Percentiles rank a stretch among this genome's conserved stretches.
These are phyloP conservation scores for Peronospora belbahrii DNA, from an alignment of 352 stramenopile genomes.

Conservation along the genomic window DNA sequence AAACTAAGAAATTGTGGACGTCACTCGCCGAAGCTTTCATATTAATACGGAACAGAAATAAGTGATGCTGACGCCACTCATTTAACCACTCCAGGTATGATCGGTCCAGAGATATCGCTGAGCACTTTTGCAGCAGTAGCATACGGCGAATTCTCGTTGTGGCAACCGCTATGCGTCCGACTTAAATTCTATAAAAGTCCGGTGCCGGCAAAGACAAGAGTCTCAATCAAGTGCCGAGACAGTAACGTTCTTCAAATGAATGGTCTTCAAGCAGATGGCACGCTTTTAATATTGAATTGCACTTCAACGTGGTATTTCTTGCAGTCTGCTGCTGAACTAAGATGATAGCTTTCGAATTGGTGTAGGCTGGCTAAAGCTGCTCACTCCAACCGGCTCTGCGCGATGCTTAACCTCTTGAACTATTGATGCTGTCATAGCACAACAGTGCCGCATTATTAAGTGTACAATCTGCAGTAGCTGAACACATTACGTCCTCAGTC, in stretches of 20 bases:
- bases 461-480: slow-evolving; percentile 9
- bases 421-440: background rate
- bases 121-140: background rate
- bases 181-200: background rate
- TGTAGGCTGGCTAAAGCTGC: background rate
- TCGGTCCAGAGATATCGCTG: slow-evolving; percentile 6
- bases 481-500: slow-evolving; percentile 16
- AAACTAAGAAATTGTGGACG: background rate
- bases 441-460: too few relatives aligned
- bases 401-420: background rate
- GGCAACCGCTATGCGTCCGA: background rate
- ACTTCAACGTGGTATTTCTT: too few relatives aligned
- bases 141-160: background rate
- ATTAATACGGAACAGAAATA: background rate
- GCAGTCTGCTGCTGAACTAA: background rate
- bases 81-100: slow-evolving; percentile 4
- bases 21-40: background rate
- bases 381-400: background rate
- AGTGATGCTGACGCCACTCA: slow-evolving; percentile 14
- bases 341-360: background rate
- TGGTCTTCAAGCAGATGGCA: background rate
- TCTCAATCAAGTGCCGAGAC: too few relatives aligned
- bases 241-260: background rate
- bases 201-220: background rate
- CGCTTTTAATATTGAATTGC: background rate